phyloP scores from a whole-genome alignment of 1,139 yeast genomes.

The Pichia sp. region DNA sequence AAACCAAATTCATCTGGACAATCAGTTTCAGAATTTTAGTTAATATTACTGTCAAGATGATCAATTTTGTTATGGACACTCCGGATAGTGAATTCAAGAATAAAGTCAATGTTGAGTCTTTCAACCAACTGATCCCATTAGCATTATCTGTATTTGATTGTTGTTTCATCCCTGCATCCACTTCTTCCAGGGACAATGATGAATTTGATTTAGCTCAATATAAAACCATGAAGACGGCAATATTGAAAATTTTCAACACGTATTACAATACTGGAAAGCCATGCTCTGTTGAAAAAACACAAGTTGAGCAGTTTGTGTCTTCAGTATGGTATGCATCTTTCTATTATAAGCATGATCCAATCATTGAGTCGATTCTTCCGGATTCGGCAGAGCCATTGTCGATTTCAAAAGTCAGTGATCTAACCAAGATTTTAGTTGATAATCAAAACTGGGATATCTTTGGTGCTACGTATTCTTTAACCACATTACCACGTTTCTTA shows the following conservation, averaged over 20 bases:
- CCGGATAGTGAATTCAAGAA: slow-evolving; percentile 24
- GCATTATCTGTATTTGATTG: slow-evolving; percentile 44
- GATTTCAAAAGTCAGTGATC: neutral
- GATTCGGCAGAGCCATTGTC: slow-evolving; percentile 25
- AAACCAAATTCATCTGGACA: slow-evolving; percentile 40
- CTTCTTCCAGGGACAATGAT: slow-evolving; percentile 38
- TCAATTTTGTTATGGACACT: slow-evolving; percentile 28
- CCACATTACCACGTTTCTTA: slow-evolving; percentile 36
- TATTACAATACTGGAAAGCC: slow-evolving; percentile 6
- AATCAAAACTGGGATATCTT: slow-evolving; percentile 38
- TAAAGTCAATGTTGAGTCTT: slow-evolving; percentile 27
- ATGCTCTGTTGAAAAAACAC: slow-evolving; percentile 12
- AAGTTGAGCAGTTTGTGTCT: slow-evolving; percentile 44
- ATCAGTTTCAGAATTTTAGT: slow-evolving; percentile 36
- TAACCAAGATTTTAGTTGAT: slow-evolving; percentile 25
- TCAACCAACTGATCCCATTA: slow-evolving; percentile 45
- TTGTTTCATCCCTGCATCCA: slow-evolving; percentile 37
- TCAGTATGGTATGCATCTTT: slow-evolving; percentile 49
- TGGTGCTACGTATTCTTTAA: slow-evolving; percentile 49
- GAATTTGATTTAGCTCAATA: slow-evolving; percentile 49
- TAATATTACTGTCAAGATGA: slow-evolving; percentile 29
- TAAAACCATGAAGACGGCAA: slow-evolving; percentile 38
- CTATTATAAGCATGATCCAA: slow-evolving; percentile 47
- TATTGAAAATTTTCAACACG: slow-evolving; percentile 40
- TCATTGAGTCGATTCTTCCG: slow-evolving; percentile 31